Evolutionary conservation across 805 yeast genomes (phyloP), one percentile per base, ranked within the genome.

Genomic region (Metschnikowia baotianmanensis): DNA sequence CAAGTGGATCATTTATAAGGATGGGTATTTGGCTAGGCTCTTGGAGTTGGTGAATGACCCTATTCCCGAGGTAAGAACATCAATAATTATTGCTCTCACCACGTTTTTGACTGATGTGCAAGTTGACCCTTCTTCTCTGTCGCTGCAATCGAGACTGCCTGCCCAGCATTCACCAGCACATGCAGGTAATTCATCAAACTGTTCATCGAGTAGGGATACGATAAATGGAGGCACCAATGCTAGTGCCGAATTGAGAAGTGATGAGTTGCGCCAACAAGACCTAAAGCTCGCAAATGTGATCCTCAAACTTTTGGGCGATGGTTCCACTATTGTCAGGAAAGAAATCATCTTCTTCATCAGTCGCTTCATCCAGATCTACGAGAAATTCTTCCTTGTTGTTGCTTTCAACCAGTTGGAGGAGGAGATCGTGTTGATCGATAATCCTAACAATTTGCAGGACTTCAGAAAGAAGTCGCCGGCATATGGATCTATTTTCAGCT

Each of bases 1-100:
- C 10, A 83, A 84, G 55, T 77, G 79, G 72, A 73, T 85, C 18
- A 79, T 83, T 19, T 73, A 78, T 50, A 78, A 82, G 48, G 83
- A 80, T 41, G 84, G 84, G 0, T 74, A 78, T 18, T 62, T 83
- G 12, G 77, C 72, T 17, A 74, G 74, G 48, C 53, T 91, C 21
- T 58, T 80, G 23, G 67, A 67, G 18, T 64, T 86, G 28, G 71
- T 89, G 13, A 77, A 76, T 47, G 98, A 93, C 57, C 96, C 97
- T 0, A 88, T 91, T 34, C 96, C 98, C 0, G 99, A 93, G 60
- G 96, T 93, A 1, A 71, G 98, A 41, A 84, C 96, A 0, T 86
- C 97, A 0, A 78, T 87, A 4, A 65, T 93, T 10, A 67, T 80
- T 24, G 85, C 96, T 0, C 65, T 91, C 35, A 78, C 88, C 4